Conservation (phyloP, 345 rosid species). For the Camelina laxa region DNA sequence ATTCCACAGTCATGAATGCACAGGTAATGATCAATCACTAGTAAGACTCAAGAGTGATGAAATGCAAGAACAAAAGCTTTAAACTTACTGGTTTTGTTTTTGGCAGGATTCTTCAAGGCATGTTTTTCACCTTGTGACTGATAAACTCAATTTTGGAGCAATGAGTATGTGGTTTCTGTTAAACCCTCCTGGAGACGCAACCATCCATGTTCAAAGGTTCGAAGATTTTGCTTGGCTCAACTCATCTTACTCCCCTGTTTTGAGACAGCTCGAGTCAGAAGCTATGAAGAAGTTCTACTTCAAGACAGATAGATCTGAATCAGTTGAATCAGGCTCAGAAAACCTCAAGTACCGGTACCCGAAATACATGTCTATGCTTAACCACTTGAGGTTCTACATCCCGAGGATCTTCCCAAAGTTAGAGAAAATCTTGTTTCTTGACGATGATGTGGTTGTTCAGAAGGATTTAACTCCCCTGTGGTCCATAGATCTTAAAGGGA, state of each 20-base stretch:
- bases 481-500: constrained; percentile 57
- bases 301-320: constrained; percentile 40
- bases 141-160: constrained; percentile 53
- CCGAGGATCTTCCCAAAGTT: constrained; percentile 62
- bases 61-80: background rate
- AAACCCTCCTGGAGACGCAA: constrained; percentile 52
- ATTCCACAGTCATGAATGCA: constrained; percentile 41
- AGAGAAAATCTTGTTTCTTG: constrained; percentile 64
- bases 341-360: constrained; percentile 56
- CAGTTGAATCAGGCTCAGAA: constrained; percentile 41
- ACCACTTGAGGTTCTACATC: constrained; percentile 67
- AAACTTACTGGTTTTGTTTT: background rate
- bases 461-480: constrained; percentile 59
- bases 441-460: constrained; percentile 75
- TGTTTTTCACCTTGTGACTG: constrained; percentile 64
- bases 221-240: constrained; percentile 58
- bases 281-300: constrained; percentile 50
- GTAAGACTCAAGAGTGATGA: background rate
- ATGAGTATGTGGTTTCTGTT: constrained; percentile 61
- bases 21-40: constrained; percentile 22
- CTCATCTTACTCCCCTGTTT: constrained; percentile 53
- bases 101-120: constrained; percentile 43
- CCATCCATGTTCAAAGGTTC: constrained; percentile 52
- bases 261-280: constrained; percentile 52
- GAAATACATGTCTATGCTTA: constrained; percentile 63